Evolutionary conservation across 2,329 filamentous ascomycete species (phyloP).

Genomic region (Celoporthe dispersa): DNA sequence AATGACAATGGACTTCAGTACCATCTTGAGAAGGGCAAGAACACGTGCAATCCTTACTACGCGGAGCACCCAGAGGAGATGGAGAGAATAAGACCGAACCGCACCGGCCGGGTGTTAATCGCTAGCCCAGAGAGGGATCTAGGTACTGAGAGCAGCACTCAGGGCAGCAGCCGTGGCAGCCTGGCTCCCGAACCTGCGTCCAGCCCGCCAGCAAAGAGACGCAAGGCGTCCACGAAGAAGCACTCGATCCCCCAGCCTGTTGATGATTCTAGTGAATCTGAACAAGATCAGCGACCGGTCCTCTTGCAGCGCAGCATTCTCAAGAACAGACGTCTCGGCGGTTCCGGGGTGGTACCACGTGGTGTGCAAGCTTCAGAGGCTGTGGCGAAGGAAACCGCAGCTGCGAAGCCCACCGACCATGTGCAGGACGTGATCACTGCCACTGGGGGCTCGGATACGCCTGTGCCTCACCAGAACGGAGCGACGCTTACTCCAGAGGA

Average conservation of each 20-base stretch:
- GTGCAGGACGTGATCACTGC: not conserved
- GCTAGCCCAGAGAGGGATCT: conserved; percentile 14
- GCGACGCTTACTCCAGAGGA: not conserved
- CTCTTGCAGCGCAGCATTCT: conserved; percentile 23
- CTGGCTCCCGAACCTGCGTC: conserved; percentile 8
- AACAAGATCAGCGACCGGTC: conserved; percentile 18
- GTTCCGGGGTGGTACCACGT: conserved; percentile 17
- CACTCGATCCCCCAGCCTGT: not conserved
- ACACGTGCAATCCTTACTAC: conserved; percentile 56
- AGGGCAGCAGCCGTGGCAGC: conserved; percentile 4
- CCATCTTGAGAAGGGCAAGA: conserved; percentile 59
- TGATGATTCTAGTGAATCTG: conserved; percentile 4
- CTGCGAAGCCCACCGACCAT: conserved; percentile 3
- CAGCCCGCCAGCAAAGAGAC: conserved; percentile 2
- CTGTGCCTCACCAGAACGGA: not conserved
- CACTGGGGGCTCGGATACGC: not conserved
- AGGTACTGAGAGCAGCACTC: conserved; percentile 2
- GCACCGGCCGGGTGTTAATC: conserved; percentile 2
- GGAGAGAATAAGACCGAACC: conserved; percentile 26
- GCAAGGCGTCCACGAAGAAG: conserved; percentile 7
- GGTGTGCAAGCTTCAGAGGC: conserved; percentile 26
- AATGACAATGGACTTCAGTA: conserved; percentile 63
- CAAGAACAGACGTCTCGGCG: conserved; percentile 14
- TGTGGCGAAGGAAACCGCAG: conserved; percentile 22
- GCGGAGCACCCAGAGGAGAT: conserved; percentile 36